phyloP scores from a whole-genome alignment of 306 rosid genomes.

The Phaseolus lunatus region DNA sequence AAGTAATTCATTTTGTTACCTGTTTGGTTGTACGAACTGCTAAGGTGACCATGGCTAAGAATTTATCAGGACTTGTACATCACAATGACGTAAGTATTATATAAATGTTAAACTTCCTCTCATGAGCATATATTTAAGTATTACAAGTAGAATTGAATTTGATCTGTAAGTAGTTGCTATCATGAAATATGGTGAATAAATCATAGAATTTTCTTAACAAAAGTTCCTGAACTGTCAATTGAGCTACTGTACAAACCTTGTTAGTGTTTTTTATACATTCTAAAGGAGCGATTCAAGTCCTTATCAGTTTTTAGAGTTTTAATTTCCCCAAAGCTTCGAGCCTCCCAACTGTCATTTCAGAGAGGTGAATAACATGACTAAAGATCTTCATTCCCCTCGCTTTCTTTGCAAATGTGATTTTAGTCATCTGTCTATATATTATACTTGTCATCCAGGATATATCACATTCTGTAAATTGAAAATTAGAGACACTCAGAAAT shows the following conservation, averaged over 20 bases:
- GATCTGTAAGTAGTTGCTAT: slow-evolving; percentile 34
- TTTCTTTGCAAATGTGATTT: slow-evolving; percentile 7
- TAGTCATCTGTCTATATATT: not conserved
- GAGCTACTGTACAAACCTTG: slow-evolving; percentile 31
- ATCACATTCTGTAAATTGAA: slow-evolving; percentile 41
- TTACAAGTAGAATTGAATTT: slow-evolving; percentile 15
- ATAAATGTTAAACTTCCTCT: slow-evolving; percentile 20
- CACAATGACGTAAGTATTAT: slow-evolving; percentile 57
- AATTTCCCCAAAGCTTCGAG: slow-evolving; percentile 94
- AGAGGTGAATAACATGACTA: slow-evolving; percentile 56
- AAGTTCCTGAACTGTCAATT: slow-evolving; percentile 14
- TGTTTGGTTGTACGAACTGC: slow-evolving; percentile 41
- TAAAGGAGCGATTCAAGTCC: slow-evolving; percentile 51
- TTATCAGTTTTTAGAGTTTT: slow-evolving; percentile 66
- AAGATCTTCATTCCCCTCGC: slow-evolving; percentile 7
- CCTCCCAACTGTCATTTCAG: slow-evolving; percentile 86
- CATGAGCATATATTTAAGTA: not conserved
- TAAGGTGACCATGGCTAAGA: slow-evolving; percentile 43
- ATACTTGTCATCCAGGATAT: slow-evolving; percentile 29
- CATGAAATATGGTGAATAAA: slow-evolving; percentile 20
- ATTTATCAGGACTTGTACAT: slow-evolving; percentile 43
- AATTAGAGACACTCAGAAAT: slow-evolving; percentile 75
- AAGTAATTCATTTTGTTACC: slow-evolving; percentile 43
- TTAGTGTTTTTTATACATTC: slow-evolving; percentile 54
- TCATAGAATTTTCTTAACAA: slow-evolving; percentile 5